Base-by-base conservation (phyloP, 1,284 basidiomycete species). In the Ceratobasidium theobromae region DNA sequence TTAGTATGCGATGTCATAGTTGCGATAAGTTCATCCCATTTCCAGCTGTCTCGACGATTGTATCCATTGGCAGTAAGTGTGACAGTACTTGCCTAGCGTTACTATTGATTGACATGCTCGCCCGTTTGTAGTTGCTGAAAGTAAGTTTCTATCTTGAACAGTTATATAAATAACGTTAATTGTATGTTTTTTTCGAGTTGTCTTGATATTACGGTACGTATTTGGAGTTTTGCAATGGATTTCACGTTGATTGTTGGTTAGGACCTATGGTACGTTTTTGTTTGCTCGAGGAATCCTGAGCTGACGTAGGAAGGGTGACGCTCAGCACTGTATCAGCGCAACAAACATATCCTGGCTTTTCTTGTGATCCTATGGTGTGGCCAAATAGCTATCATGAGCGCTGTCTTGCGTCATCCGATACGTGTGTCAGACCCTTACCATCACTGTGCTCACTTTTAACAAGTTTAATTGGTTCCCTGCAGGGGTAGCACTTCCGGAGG, bases 251-350 rank as follows among this genome's bases (percentile, higher is more conserved):
- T 45, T 30, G 1, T 43, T 1, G n/a, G 14, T 28, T 27, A 65
- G 62, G 32, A 65, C 62, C 4, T 65, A 65, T n/a, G 62, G 62
- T 65, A 14, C 1, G 51, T 45, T 9, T 8, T 9, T n/a, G n/a
- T 16, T 45, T 45, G 6, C 43, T 21, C 18, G 6, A 21, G 6
- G 6, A 11, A 11, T 45, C 18, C 43, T 6, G 6, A 21, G 6
- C 43, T 21, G 18, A 45, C 9, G 6, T 45, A 48, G 16, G 25
- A 21, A 35, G 1, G 40, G 3, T 41, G 38, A 65, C 2, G 27
- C 38, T 18, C 28, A 65, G 62, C 62, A 8, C 32, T 65, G 18
- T 65, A 65, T n/a, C 62, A 65, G 11, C 41, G 51, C 9, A 65
- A 25, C 33, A 32, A 4, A 16, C 21, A 23, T n/a, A 25, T 65